phyloP scores from a whole-genome alignment of 2,329 filamentous ascomycete genomes.

The Trichophyton rubrum region DNA sequence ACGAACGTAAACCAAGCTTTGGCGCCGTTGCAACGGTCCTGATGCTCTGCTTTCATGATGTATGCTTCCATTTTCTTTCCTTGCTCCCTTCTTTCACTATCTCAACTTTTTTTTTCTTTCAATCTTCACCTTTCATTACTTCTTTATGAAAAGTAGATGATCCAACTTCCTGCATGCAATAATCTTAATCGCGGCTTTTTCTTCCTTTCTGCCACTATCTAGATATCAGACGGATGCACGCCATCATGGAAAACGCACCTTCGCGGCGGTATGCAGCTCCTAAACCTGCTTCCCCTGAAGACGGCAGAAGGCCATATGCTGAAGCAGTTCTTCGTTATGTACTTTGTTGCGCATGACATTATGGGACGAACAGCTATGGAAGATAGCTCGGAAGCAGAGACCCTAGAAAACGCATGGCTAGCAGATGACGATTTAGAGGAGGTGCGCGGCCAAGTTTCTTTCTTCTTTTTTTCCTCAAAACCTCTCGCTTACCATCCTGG shows the following conservation, averaged over 20 bases:
- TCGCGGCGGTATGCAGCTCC: conserved; percentile 19
- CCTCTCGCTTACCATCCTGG: background rate
- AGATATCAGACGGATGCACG: conserved; percentile 23
- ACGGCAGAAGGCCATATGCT: conserved; percentile 15
- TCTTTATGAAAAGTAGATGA: background rate
- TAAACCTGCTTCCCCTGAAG: conserved; percentile 12
- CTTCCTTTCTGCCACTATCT: background rate
- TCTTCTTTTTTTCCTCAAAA: background rate
- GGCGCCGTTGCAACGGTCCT: conserved; percentile 20
- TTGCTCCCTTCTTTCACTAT: background rate
- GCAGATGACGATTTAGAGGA: conserved; percentile 18
- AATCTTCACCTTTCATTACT: background rate
- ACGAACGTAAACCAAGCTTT: conserved; percentile 13
- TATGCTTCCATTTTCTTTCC: conserved; percentile 5
- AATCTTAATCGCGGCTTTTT: conserved; percentile 3
- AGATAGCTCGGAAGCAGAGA: conserved; percentile 1
- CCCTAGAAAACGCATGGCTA: conserved; percentile 13
- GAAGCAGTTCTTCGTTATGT: conserved; percentile 19
- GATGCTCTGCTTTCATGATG: conserved; percentile 26
- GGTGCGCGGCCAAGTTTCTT: conserved; percentile 9
- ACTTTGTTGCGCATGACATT: conserved; percentile 25
- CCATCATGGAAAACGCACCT: conserved; percentile 24
- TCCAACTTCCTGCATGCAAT: background rate
- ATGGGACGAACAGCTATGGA: conserved; percentile 19
- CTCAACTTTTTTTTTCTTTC: no score